A percentile compares a stretch with the other conserved stretches of the same genome.
Evolutionary conservation across 2,329 filamentous ascomycete genomes (phyloP).

Genomic region (Xylariaceae sp.): DNA sequence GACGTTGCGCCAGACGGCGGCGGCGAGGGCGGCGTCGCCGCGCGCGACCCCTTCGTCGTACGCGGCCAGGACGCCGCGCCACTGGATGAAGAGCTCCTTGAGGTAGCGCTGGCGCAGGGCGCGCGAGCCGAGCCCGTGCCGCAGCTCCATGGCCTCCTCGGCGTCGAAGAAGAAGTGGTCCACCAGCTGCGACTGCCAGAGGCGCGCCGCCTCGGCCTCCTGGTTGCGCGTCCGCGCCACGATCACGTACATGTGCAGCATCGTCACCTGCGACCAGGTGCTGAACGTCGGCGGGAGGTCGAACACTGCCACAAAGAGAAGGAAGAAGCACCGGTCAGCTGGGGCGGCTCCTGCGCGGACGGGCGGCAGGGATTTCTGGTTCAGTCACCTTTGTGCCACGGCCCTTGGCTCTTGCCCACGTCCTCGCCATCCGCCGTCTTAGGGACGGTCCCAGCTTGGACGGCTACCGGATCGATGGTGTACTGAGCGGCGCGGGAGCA

Average conservation of each 20-base stretch:
- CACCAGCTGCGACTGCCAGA: constrained; percentile 83
- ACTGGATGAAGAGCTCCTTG: constrained; percentile 90
- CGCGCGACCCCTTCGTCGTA: constrained; percentile 76
- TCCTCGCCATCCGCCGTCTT: constrained; percentile 75
- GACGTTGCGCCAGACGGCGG: constrained; percentile 88
- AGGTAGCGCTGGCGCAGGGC: constrained; percentile 57
- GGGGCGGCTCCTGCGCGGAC: background rate
- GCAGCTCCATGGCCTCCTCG: constrained; percentile 73
- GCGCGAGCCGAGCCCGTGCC: constrained; percentile 61
- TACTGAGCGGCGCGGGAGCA: constrained; percentile 71
- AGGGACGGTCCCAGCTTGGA: constrained; percentile 59
- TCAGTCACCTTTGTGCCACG: constrained; percentile 70
- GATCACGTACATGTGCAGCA: constrained; percentile 91
- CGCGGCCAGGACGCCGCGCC: constrained; percentile 76
- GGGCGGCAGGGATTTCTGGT: constrained; percentile 13
- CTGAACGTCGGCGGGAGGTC: constrained; percentile 80
- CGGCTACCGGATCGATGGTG: constrained; percentile 58
- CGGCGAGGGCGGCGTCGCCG: constrained; percentile 68
- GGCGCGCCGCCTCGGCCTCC: constrained; percentile 57
- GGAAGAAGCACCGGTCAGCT: background rate
- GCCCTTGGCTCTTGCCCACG: constrained; percentile 63
- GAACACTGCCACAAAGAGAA: constrained; percentile 55
- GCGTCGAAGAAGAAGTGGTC: constrained; percentile 94
- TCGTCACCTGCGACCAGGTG: constrained; percentile 92
- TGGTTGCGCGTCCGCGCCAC: constrained; percentile 77